These are phyloP conservation scores for Pichia sp. DNA, from an alignment of 1,139 yeast species.

Conservation along the genomic window DNA sequence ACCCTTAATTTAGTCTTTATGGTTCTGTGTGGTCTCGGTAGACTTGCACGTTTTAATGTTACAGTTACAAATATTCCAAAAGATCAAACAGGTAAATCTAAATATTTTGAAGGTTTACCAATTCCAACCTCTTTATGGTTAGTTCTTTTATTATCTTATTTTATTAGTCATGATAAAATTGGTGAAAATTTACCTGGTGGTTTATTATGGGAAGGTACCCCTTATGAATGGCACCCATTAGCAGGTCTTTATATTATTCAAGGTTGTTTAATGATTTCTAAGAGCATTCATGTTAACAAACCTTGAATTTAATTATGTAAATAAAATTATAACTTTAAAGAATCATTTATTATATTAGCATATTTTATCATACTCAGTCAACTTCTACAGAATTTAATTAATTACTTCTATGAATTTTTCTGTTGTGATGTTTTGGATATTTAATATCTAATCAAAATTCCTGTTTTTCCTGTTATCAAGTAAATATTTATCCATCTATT, in stretches of 20 bases:
- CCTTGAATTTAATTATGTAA: too few relatives aligned
- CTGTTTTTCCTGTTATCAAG: too few relatives aligned
- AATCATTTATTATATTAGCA: too few relatives aligned
- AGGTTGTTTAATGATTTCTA: slow-evolving; percentile 90
- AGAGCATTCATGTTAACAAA: slow-evolving; percentile 86
- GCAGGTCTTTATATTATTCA: slow-evolving; percentile 61
- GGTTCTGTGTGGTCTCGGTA: slow-evolving; percentile 88
- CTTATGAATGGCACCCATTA: slow-evolving; percentile 70
- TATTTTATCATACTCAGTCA: too few relatives aligned
- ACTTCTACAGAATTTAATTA: too few relatives aligned
- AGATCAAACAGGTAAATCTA: slow-evolving; percentile 74
- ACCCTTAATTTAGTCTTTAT: slow-evolving; percentile 71
- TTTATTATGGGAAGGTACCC: slow-evolving; percentile 42
- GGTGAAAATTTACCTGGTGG: slow-evolving; percentile 59
- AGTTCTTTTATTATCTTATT: slow-evolving; percentile 65
- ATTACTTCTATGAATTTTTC: too few relatives aligned
- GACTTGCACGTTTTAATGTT: slow-evolving; percentile 92
- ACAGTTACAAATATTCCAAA: slow-evolving; percentile 91
- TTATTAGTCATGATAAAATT: slow-evolving; percentile 44
- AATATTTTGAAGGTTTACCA: slow-evolving; percentile 90
- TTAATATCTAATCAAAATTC: too few relatives aligned
- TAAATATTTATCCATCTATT: too few relatives aligned
- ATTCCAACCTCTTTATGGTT: slow-evolving; percentile 81
- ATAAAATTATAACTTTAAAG: too few relatives aligned
- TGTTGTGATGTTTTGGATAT: too few relatives aligned